Percentiles rank a stretch among this genome's conserved stretches.
These are phyloP conservation scores for Cladosporium sp. DNA, from an alignment of 2,329 filamentous ascomycete genomes.

Conservation along the genomic window DNA sequence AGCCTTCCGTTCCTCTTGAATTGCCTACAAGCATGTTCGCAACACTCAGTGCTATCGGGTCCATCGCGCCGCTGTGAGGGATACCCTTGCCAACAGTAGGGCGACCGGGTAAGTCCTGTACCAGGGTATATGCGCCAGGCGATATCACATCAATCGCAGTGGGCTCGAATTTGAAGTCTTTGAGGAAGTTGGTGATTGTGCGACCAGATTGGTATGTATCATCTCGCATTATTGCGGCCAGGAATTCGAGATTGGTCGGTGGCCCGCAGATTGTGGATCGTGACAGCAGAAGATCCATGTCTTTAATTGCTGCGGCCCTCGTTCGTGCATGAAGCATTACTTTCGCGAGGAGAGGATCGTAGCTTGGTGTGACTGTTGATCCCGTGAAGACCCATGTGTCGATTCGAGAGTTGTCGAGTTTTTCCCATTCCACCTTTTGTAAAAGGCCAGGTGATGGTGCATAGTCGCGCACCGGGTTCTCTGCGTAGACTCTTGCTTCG, in stretches of 20 bases:
- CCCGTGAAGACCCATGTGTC: slow-evolving; percentile 66
- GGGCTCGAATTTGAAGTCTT: slow-evolving; percentile 51
- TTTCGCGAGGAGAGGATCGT: slow-evolving; percentile 44
- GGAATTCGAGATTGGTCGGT: slow-evolving; percentile 59
- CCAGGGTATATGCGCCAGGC: slow-evolving; percentile 57
- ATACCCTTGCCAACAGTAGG: slow-evolving; percentile 59
- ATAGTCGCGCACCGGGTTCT: slow-evolving; percentile 60
- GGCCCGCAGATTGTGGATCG: slow-evolving; percentile 54
- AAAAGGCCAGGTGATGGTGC: slow-evolving; percentile 60
- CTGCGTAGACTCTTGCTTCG: slow-evolving; percentile 57
- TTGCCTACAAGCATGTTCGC: slow-evolving; percentile 64
- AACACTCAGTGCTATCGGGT: slow-evolving; percentile 57
- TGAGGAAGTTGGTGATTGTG: slow-evolving; percentile 59
- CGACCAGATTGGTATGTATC: slow-evolving; percentile 49
- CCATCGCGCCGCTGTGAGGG: slow-evolving; percentile 62
- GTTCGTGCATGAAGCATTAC: slow-evolving; percentile 55
- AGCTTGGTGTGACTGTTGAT: slow-evolving; percentile 57
- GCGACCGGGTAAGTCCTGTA: slow-evolving; percentile 62
- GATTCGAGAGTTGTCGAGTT: slow-evolving; percentile 53
- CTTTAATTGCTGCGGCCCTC: slow-evolving; percentile 45
- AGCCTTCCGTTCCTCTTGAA: slow-evolving; percentile 48
- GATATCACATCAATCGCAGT: slow-evolving; percentile 58
- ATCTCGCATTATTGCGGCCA: slow-evolving; percentile 52
- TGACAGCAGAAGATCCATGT: slow-evolving; percentile 46
- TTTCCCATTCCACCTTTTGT: slow-evolving; percentile 56